phyloP scores from a whole-genome alignment of 2,329 filamentous ascomycete species.

The Acrocalymma vagum region DNA sequence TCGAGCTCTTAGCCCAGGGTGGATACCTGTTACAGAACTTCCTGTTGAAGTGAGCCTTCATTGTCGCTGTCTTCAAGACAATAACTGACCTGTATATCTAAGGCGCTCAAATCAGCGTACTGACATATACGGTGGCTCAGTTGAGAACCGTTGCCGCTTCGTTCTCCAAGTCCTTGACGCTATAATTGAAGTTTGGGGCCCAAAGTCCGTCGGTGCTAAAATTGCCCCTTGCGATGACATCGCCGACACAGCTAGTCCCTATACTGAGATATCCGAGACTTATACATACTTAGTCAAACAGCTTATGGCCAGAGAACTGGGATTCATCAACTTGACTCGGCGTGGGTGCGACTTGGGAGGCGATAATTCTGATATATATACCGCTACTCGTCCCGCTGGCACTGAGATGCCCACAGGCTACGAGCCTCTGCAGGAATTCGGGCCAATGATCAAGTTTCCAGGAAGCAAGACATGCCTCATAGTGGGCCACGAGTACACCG shows the following conservation, averaged over 20 bases:
- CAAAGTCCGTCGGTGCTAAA: constrained; percentile 29
- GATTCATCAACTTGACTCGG: constrained; percentile 11
- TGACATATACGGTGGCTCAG: constrained; percentile 42
- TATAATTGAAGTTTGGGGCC: constrained; percentile 29
- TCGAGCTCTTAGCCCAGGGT: constrained; percentile 23
- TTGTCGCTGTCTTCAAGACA: too few relatives aligned
- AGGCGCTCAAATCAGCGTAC: constrained; percentile 34
- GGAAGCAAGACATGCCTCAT: constrained; percentile 32
- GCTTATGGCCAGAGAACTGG: constrained; percentile 6
- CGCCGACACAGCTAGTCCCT: constrained; percentile 9
- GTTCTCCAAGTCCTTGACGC: constrained; percentile 40
- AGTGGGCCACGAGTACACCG: constrained; percentile 32
- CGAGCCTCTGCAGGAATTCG: constrained; percentile 29
- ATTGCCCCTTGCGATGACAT: constrained; percentile 36
- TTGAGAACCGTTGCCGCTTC: constrained; percentile 41
- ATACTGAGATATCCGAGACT: constrained; percentile 11
- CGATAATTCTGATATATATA: constrained; percentile 9
- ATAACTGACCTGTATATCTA: too few relatives aligned
- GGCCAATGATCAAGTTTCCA: constrained; percentile 31
- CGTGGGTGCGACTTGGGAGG: constrained; percentile 7
- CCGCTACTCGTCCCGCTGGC: constrained; percentile 1
- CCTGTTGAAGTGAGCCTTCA: constrained; percentile 7
- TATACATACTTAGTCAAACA: constrained; percentile 14
- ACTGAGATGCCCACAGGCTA: constrained; percentile 21
- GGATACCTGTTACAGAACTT: constrained; percentile 23